Base-by-base conservation (phyloP, 768 basidiomycete genomes). In the Phlebiopsis flavidoalba region DNA sequence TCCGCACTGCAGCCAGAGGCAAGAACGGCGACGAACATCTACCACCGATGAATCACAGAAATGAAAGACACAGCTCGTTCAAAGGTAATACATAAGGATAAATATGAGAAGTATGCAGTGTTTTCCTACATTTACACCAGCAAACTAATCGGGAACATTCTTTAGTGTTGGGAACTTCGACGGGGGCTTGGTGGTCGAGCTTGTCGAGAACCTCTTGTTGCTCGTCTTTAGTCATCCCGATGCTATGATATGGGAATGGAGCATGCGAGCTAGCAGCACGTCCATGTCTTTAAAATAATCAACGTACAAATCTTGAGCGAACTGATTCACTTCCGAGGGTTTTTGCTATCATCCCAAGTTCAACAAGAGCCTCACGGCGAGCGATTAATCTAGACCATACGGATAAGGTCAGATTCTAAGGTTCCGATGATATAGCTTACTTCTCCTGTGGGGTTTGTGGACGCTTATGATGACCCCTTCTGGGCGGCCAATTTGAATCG, bases 251-350 rank as follows among this genome's bases (percentile, higher is more conserved):
- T 8, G 24, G 19, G 24, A n/a, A 33, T 31, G 19, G 7, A 15
- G 26, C 26, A 31, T 31, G n/a, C n/a, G 6, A 31, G 6, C 35
- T 12, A 15, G 21, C 49, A 19, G 33, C 14, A 21, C 35, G 52
- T 31, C n/a, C 12, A 14, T 33, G 15, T 11, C 17, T 11, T 4
- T 14, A 26, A 22, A n/a, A 51, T 46, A 31, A 3, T 12, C 5
- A 7, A 79, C 86, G 72, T 64, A 89, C 88, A 91, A 90, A 35
- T 81, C 75, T 58, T 79, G 77, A 7, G 88, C 89, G 67, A 90
- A 91, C 3, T 66, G 64, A 1, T 82, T 73, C 3, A 88, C 71
- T 47, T 88, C 81, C 11, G 72, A 73, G 6, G 81, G 77, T 36
- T 73, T n/a, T 72, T 53, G 75, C 77, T 66, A 91, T 82, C 70